Evolutionary conservation across 441 rosid genomes (phyloP).

Genomic region (Melianthus villosus): DNA sequence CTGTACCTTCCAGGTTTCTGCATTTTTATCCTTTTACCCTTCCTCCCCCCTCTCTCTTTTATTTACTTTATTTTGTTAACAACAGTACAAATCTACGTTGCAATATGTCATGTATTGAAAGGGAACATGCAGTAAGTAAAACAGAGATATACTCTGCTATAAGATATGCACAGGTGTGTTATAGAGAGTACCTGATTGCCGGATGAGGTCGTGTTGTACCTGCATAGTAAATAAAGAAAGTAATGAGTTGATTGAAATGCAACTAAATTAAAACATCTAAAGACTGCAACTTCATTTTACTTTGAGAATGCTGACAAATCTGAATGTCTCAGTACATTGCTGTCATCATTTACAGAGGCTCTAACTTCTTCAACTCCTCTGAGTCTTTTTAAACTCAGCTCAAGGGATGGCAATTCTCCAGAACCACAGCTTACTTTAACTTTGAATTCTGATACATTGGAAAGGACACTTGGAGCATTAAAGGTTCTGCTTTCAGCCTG

Average conservation of each 20-base stretch:
- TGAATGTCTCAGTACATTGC: slow-evolving; percentile 42
- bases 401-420: slow-evolving; percentile 26
- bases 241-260: slow-evolving; percentile 2
- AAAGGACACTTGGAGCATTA: slow-evolving; percentile 15
- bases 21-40: no score
- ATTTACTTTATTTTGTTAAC: no score
- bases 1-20: no score
- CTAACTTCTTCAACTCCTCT: slow-evolving; percentile 21
- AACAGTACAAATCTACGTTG: no score
- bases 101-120: no score
- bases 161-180: no score
- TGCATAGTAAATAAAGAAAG: slow-evolving; percentile 13
- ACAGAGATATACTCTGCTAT: no score
- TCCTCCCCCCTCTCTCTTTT: no score
- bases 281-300: slow-evolving; percentile 22
- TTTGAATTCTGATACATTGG: slow-evolving; percentile 18
- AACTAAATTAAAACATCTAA: background rate
- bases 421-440: slow-evolving; percentile 17
- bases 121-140: no score
- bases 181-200: slow-evolving; percentile 46
- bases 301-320: slow-evolving; percentile 58
- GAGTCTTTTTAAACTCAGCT: slow-evolving; percentile 25
- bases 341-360: slow-evolving; percentile 23
- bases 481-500: slow-evolving; percentile 17
- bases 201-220: slow-evolving; percentile 42